Conservation (phyloP, 2,329 filamentous ascomycete species). For the Aspergillus transmontanensis region DNA sequence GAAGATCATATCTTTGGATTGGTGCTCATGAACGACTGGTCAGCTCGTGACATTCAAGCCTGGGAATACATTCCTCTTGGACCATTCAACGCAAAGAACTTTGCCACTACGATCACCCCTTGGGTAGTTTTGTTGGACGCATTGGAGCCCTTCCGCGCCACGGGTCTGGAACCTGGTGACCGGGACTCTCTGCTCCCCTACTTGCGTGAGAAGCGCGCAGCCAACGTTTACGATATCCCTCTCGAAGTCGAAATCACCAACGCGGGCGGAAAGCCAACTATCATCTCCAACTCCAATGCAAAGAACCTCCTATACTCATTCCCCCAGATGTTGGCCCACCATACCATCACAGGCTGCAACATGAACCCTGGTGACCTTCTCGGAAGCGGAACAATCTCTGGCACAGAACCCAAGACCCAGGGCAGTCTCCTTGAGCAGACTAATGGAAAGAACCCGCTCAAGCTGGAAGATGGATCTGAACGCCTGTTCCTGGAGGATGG, state of each 20-base stretch:
- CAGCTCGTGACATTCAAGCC: constrained; percentile 76
- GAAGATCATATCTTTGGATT: constrained; percentile 75
- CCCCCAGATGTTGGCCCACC: constrained; percentile 79
- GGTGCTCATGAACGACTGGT: constrained; percentile 87
- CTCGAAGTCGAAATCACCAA: constrained; percentile 62
- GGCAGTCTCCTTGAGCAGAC: constrained; percentile 75
- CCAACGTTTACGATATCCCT: constrained; percentile 68
- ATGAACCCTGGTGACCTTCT: constrained; percentile 74
- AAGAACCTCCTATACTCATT: constrained; percentile 79
- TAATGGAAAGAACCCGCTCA: constrained; percentile 66
- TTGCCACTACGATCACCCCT: constrained; percentile 73
- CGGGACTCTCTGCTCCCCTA: constrained; percentile 62
- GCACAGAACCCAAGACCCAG: constrained; percentile 58
- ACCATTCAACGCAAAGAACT: constrained; percentile 84
- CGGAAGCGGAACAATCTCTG: constrained; percentile 78
- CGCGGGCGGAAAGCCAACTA: constrained; percentile 54
- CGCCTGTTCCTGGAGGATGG: constrained; percentile 74
- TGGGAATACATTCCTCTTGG: constrained; percentile 85
- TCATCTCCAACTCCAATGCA: constrained; percentile 63
- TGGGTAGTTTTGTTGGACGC: constrained; percentile 81
- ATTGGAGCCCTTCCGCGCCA: constrained; percentile 65
- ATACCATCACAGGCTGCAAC: constrained; percentile 74
- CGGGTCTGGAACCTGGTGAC: constrained; percentile 56
- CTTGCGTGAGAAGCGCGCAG: constrained; percentile 61
- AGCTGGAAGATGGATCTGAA: constrained; percentile 65